Evolutionary conservation across 805 yeast species (phyloP).

Genomic region (Saturnispora galanensis): DNA sequence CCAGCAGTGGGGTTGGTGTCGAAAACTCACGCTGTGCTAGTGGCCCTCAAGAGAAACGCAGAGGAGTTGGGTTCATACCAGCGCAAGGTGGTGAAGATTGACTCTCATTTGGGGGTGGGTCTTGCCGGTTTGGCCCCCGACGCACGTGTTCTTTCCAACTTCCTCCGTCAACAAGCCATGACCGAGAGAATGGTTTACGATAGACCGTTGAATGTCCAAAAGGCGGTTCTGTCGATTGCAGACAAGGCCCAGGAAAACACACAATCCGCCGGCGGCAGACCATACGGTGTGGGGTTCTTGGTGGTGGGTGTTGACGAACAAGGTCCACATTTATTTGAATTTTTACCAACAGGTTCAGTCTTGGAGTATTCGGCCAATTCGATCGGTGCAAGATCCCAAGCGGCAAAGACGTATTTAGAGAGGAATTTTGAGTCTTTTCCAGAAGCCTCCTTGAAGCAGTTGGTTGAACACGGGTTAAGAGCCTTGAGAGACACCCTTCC

Average conservation of each 20-base stretch:
- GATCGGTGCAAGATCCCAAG: constrained; percentile 97
- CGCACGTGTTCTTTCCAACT: constrained; percentile 88
- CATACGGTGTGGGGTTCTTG: constrained; percentile 93
- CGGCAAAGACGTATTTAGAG: constrained; percentile 93
- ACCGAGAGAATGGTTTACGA: constrained; percentile 75
- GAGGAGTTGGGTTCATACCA: constrained; percentile 97
- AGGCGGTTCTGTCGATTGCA: constrained; percentile 78
- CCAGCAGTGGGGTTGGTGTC: constrained; percentile 94
- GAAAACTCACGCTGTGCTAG: constrained; percentile 78
- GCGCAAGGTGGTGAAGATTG: constrained; percentile 84
- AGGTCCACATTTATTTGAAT: constrained; percentile 91
- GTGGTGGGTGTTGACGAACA: constrained; percentile 87
- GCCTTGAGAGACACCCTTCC: constrained; percentile 90
- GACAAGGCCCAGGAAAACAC: constrained; percentile 97
- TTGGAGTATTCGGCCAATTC: constrained; percentile 90
- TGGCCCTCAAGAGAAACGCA: constrained; percentile 90
- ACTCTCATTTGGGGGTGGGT: constrained; percentile 89
- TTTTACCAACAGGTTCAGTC: constrained; percentile 91
- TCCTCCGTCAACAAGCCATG: constrained; percentile 84
- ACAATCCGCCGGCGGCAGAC: constrained; percentile 92
- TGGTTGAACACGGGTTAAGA: constrained; percentile 76
- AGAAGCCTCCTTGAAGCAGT: constrained; percentile 52
- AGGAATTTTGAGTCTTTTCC: constrained; percentile 66
- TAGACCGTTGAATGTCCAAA: constrained; percentile 72
- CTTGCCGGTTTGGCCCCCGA: constrained; percentile 98